These are phyloP conservation scores for Naganishia vishniacii DNA, from an alignment of 768 basidiomycete genomes.

Conservation along the genomic window DNA sequence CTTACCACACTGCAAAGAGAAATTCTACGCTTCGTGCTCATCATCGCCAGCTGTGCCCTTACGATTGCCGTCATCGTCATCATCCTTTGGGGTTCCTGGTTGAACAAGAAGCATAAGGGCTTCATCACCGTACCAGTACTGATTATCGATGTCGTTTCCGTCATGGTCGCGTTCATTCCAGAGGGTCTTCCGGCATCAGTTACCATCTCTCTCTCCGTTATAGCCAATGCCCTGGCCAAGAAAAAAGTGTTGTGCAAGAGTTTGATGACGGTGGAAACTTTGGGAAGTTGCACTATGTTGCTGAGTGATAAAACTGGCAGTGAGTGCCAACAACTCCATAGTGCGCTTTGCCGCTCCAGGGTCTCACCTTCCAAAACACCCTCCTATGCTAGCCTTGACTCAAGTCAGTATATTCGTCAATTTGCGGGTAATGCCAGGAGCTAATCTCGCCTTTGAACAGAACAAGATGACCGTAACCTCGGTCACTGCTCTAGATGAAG, in stretches of 20 bases:
- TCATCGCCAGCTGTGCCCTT: conserved; percentile 55
- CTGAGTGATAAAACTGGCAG: conserved; percentile 57
- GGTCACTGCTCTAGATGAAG: conserved; percentile 49
- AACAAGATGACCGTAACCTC: conserved; percentile 60
- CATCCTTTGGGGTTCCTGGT: conserved; percentile 53
- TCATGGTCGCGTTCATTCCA: conserved; percentile 55
- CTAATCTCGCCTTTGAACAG: conserved; percentile 52
- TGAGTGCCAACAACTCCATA: neutral
- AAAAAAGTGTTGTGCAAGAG: conserved; percentile 58
- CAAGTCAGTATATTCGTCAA: neutral
- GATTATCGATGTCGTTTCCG: conserved; percentile 59
- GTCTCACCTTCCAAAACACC: too few relatives aligned
- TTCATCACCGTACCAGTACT: conserved; percentile 55
- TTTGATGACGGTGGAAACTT: conserved; percentile 62
- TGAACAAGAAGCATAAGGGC: conserved; percentile 41
- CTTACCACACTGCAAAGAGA: conserved; percentile 57
- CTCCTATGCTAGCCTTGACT: conserved; percentile 51
- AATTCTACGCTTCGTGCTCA: conserved; percentile 56
- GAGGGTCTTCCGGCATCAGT: conserved; percentile 42
- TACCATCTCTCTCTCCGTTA: conserved; percentile 55
- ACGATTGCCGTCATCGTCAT: conserved; percentile 54
- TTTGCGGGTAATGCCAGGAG: neutral
- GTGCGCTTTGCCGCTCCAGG: too few relatives aligned
- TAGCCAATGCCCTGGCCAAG: conserved; percentile 54
- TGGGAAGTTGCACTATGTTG: conserved; percentile 60